Conservation (phyloP, 2,329 filamentous ascomycete genomes). For the Claviceps monticola region DNA sequence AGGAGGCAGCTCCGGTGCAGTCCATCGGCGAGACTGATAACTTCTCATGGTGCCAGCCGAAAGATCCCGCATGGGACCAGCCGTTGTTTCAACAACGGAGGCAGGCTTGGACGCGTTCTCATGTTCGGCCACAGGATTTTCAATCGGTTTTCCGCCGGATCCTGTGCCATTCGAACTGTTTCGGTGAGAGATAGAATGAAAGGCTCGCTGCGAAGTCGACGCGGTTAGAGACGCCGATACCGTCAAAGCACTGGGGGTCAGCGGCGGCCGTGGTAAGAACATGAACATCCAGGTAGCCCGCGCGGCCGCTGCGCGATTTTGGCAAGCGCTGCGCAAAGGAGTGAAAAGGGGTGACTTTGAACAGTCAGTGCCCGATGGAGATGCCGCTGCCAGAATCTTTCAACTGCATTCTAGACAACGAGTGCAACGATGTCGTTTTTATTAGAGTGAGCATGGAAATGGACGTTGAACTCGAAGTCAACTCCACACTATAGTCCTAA, state of each 20-base stretch:
- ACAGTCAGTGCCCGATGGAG: not conserved
- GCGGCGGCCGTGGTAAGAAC: slow-evolving; percentile 17
- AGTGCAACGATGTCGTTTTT: not conserved
- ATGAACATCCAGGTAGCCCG: slow-evolving; percentile 16
- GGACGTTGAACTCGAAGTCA: too few relatives aligned
- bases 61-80: slow-evolving; percentile 15
- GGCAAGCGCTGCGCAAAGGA: not conserved
- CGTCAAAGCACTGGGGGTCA: slow-evolving; percentile 13
- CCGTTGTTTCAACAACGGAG: slow-evolving; percentile 13
- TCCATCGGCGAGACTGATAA: slow-evolving; percentile 19
- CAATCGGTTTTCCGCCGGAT: slow-evolving; percentile 14
- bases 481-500: too few relatives aligned
- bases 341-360: not conserved
- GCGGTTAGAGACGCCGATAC: slow-evolving; percentile 12
- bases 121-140: slow-evolving; percentile 14
- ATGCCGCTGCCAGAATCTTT: not conserved
- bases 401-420: not conserved
- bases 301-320: not conserved
- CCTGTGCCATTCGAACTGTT: slow-evolving; percentile 8
- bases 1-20: slow-evolving; percentile 31
- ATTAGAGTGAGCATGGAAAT: too few relatives aligned
- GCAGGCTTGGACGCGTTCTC: slow-evolving; percentile 16
- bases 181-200: slow-evolving; percentile 11
- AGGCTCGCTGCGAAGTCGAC: slow-evolving; percentile 7
- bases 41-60: slow-evolving; percentile 15